Percentiles rank a stretch among this genome's conserved stretches.
These are phyloP conservation scores for Ensete glaucum DNA, from an alignment of 176 grass and related monocot species.

Conservation along the genomic window DNA sequence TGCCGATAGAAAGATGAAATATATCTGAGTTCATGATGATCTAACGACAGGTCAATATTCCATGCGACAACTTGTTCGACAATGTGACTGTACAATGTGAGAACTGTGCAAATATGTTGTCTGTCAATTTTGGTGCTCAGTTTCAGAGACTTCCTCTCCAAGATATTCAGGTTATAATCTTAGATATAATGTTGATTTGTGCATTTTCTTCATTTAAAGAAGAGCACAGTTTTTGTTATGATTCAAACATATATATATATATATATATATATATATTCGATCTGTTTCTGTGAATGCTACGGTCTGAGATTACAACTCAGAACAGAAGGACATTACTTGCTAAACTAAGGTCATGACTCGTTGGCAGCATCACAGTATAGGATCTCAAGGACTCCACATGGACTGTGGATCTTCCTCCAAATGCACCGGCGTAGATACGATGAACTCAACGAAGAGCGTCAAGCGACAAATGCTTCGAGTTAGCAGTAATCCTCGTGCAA, in stretches of 20 bases:
- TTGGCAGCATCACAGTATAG: conserved; percentile 30
- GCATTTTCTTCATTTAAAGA: too few relatives aligned
- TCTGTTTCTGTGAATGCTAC: not conserved
- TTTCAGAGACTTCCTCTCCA: conserved; percentile 34
- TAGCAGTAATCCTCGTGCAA: conserved; percentile 28
- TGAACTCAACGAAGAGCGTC: conserved; percentile 30
- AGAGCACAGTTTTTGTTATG: not conserved
- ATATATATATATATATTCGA: not conserved
- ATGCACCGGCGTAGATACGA: conserved; percentile 22
- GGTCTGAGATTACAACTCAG: not conserved
- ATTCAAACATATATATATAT: not conserved
- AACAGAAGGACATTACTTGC: conserved; percentile 13
- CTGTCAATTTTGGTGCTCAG: conserved; percentile 45
- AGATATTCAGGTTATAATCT: conserved; percentile 26
- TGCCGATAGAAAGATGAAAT: too few relatives aligned
- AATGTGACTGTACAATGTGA: conserved; percentile 57
- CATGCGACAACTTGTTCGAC: conserved; percentile 42
- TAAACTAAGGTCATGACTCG: too few relatives aligned
- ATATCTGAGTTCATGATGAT: not conserved
- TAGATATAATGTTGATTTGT: too few relatives aligned
- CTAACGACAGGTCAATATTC: conserved; percentile 47
- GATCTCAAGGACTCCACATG: conserved; percentile 17
- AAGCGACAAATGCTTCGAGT: conserved; percentile 33
- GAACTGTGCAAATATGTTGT: conserved; percentile 46
- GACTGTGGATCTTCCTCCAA: conserved; percentile 42